Conservation (phyloP, 1,284 basidiomycete species). For the Rhizoctonia solani region DNA sequence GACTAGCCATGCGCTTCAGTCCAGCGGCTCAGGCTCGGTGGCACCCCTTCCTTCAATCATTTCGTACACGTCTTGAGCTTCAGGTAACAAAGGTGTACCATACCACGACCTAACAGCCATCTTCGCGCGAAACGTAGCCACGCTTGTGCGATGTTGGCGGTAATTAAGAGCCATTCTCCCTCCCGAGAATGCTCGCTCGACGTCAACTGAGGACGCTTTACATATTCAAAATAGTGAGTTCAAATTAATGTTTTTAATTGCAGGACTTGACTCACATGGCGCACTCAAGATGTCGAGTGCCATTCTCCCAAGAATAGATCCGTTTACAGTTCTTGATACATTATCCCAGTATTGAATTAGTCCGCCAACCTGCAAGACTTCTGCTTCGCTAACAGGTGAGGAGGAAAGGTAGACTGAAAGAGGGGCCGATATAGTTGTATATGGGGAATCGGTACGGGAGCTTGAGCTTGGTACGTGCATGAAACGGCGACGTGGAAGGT, state of each 20-base stretch:
- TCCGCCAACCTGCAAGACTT: neutral
- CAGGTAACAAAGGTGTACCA: neutral
- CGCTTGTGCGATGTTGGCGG: conserved; percentile 10
- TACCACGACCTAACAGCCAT: conserved; percentile 22
- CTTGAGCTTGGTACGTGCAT: neutral
- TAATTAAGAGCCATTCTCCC: conserved; percentile 16
- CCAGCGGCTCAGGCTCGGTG: neutral
- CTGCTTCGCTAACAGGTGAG: neutral
- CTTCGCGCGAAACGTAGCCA: conserved; percentile 10
- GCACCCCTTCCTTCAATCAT: neutral
- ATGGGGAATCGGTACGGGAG: neutral
- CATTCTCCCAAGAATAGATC: neutral
- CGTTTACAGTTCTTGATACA: neutral
- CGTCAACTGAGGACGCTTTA: conserved; percentile 13
- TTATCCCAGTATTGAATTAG: conserved; percentile 4
- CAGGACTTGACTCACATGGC: conserved; percentile 4
- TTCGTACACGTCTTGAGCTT: neutral
- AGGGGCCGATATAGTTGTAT: too few relatives aligned
- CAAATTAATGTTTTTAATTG: neutral
- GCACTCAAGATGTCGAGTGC: conserved; percentile 10
- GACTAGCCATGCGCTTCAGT: neutral
- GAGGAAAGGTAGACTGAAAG: neutral
- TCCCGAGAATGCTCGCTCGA: conserved; percentile 17
- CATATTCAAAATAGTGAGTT: neutral
- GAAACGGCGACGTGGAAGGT: neutral